Conservation (phyloP, 805 yeast genomes). For the Saccharomyces eubayanus region DNA sequence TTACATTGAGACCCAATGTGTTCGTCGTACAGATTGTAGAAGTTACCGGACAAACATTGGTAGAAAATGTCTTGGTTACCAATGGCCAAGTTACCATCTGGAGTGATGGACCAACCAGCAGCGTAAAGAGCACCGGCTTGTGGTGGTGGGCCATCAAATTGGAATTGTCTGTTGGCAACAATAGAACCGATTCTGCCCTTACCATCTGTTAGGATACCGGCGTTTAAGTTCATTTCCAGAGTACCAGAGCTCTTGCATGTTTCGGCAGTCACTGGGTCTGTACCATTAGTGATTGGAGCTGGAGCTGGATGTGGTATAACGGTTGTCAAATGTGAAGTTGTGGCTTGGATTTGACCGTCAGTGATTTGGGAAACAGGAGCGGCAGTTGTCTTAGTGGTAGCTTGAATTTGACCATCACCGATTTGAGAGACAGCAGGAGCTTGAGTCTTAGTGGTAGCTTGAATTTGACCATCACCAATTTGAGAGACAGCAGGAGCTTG, state of each 20-base stretch:
- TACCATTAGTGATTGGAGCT: conserved; percentile 30
- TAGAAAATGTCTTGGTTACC: conserved; percentile 57
- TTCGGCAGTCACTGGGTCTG: conserved; percentile 33
- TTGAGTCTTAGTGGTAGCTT: conserved; percentile 25
- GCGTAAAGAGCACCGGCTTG: conserved; percentile 72
- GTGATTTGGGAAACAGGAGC: conserved; percentile 34
- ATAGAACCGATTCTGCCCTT: conserved; percentile 68
- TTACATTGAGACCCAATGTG: conserved; percentile 53
- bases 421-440: conserved; percentile 31
- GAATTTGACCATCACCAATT: conserved; percentile 34
- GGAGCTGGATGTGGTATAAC: conserved; percentile 4
- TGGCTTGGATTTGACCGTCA: conserved; percentile 42
- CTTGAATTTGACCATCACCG: conserved; percentile 41
- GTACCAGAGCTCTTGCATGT: conserved; percentile 44
- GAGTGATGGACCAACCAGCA: conserved; percentile 53
- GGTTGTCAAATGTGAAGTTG: conserved; percentile 16
- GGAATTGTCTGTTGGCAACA: conserved; percentile 79
- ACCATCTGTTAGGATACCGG: conserved; percentile 47
- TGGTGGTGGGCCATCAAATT: conserved; percentile 81
- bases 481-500: conserved; percentile 35
- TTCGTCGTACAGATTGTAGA: conserved; percentile 71
- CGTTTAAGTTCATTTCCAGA: conserved; percentile 47
- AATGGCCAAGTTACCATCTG: conserved; percentile 53
- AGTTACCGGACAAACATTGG: conserved; percentile 66
- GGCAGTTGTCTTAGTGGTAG: conserved; percentile 23